Conservation (phyloP, 75 land plant genomes). For the Pinus albicaulis region DNA sequence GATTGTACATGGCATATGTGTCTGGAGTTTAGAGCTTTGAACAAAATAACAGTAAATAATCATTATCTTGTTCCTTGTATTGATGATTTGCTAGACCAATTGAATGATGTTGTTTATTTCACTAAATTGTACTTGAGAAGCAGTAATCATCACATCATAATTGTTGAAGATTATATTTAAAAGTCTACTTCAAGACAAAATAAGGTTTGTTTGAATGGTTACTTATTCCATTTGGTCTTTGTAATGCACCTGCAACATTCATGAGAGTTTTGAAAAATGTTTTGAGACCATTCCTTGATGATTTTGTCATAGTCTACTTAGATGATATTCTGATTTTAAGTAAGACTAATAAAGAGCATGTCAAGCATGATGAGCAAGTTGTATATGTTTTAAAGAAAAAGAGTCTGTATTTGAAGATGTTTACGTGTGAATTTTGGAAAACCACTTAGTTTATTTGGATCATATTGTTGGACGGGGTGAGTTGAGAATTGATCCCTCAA, state of each 20-base stretch:
- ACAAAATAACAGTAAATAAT: conserved; percentile 12
- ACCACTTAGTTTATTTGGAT: neutral
- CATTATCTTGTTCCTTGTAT: neutral
- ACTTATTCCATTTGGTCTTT: conserved; percentile 13
- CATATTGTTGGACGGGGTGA: neutral
- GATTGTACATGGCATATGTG: no score
- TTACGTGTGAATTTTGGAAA: neutral
- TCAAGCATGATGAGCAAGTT: neutral
- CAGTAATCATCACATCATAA: neutral
- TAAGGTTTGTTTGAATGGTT: conserved; percentile 6
- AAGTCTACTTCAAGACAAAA: neutral
- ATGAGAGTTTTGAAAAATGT: conserved; percentile 7
- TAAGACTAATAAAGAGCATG: neutral
- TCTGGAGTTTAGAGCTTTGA: neutral
- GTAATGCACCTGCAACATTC: conserved; percentile 13
- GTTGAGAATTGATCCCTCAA: neutral
- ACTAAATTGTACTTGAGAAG: no score
- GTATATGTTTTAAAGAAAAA: neutral
- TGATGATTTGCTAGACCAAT: no score
- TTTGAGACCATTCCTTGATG: neutral
- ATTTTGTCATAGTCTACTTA: conserved; percentile 1
- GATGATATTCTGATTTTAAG: conserved; percentile 15
- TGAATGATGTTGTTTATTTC: no score
- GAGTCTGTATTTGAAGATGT: neutral
- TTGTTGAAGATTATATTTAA: neutral